Conservation (phyloP, 1,284 basidiomycete genomes). For the Ustilago xerochloae region DNA sequence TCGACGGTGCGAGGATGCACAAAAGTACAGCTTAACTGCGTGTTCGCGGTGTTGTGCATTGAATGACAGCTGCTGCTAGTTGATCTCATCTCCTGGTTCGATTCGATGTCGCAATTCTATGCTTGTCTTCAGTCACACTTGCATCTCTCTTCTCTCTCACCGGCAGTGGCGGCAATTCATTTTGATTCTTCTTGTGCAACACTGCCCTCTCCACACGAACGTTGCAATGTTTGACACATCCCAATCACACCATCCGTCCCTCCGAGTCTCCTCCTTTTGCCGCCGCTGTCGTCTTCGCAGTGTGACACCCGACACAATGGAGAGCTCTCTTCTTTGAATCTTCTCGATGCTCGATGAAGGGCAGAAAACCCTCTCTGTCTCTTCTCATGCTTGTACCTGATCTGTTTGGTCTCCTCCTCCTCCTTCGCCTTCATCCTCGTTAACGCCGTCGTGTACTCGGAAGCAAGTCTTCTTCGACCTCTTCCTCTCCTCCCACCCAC, state of each 20-base stretch:
- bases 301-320: neutral
- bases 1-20: no score
- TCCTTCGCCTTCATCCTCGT: no score
- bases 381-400: neutral
- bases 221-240: no score
- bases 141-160: conserved; percentile 17
- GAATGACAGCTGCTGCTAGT: conserved; percentile 41
- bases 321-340: neutral
- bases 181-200: neutral
- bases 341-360: no score
- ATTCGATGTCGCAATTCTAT: conserved; percentile 40
- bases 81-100: no score
- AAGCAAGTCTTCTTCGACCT: no score
- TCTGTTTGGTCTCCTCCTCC: no score
- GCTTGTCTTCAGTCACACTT: conserved; percentile 35
- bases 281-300: neutral
- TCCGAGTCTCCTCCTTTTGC: no score
- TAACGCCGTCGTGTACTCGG: no score
- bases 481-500: no score
- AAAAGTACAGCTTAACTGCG: neutral
- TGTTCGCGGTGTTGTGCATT: conserved; percentile 1
- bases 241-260: neutral
- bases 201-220: neutral
- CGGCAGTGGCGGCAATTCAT: conserved; percentile 2
- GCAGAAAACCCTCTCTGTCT: neutral